Base-by-base conservation (phyloP, 108 stramenopile genomes). In the Skeletonema marinoi region DNA sequence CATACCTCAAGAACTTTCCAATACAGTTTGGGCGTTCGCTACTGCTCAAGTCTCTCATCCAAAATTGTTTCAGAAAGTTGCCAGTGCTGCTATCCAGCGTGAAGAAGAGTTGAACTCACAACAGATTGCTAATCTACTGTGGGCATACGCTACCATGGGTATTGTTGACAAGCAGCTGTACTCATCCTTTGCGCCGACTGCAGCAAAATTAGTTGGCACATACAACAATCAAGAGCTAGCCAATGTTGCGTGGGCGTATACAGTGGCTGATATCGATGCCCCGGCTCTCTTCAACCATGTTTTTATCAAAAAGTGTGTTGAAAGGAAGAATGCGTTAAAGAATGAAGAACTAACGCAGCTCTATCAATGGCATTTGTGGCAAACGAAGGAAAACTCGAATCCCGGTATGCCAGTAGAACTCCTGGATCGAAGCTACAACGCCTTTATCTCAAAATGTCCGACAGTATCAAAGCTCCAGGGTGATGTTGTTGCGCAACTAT, bases 171-270 rank as follows among this genome's bases (percentile, higher is more conserved):
- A 84, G 82, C 87, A 80, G 72, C 50, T 70, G 84, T 89, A 90
- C 80, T 88, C 90, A n/a, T 78, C 86, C 30, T 44, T 32, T 38
- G 73, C 33, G 2, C 30, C 35, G 64, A 36, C 73, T 65, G 29
- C 25, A 32, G 41, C n/a, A n/a, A n/a, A n/a, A n/a, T n/a, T n/a
- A n/a, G n/a, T n/a, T n/a, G n/a, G n/a, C n/a, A n/a, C n/a, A n/a
- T n/a, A 88, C 50, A 80, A 70, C 12, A 88, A 85, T 1, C 94
- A 95, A 78, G 94, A 93, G 59, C 71, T 92, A 11, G 69, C 88
- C 11, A 95, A 95, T 62, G 32, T 88, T 5, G 66, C 92, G 13
- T 95, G 94, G 93, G 72, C 89, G 6, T 74, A 88, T 63, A 90
- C 90, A 38, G 0, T 35, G 33, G 31, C 32, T 3, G 38, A 61